phyloP scores from a whole-genome alignment of 2,329 filamentous ascomycete species.

The Rugonectria rugulosa region DNA sequence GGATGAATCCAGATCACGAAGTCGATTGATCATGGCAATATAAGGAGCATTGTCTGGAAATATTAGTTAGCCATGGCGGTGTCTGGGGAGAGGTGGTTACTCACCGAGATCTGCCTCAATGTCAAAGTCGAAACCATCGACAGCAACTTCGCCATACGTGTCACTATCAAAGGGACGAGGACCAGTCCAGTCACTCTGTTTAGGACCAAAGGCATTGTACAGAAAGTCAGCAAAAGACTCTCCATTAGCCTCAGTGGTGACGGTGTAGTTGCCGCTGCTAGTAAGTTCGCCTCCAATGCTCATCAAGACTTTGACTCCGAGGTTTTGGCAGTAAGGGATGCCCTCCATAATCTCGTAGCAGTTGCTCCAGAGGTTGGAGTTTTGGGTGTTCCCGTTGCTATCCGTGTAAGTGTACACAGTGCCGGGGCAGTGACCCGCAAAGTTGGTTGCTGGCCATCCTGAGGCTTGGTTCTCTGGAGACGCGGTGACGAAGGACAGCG shows the following conservation, averaged over 20 bases:
- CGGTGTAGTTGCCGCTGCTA: slow-evolving; percentile 42
- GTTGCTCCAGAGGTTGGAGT: slow-evolving; percentile 44
- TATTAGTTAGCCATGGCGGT: not conserved
- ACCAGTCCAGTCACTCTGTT: slow-evolving; percentile 39
- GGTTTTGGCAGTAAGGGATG: slow-evolving; percentile 50
- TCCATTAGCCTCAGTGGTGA: slow-evolving; percentile 42
- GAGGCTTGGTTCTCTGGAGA: slow-evolving; percentile 47
- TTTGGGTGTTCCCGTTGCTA: slow-evolving; percentile 18
- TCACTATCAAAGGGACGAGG: slow-evolving; percentile 50
- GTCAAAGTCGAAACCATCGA: slow-evolving; percentile 55
- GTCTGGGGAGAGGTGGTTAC: slow-evolving; percentile 11
- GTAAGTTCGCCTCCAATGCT: slow-evolving; percentile 49
- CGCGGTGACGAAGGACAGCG: slow-evolving; percentile 48
- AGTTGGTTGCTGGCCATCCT: slow-evolving; percentile 50
- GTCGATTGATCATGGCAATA: slow-evolving; percentile 47
- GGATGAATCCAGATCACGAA: slow-evolving; percentile 42
- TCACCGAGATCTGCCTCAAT: slow-evolving; percentile 46
- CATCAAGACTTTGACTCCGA: slow-evolving; percentile 53
- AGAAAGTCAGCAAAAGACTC: slow-evolving; percentile 49
- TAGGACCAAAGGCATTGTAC: slow-evolving; percentile 49
- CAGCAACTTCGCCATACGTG: slow-evolving; percentile 30
- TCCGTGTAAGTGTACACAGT: slow-evolving; percentile 34
- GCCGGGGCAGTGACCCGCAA: slow-evolving; percentile 48
- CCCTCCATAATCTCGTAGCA: slow-evolving; percentile 48
- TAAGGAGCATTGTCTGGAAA: slow-evolving; percentile 45